These are phyloP conservation scores for Tuctoria greenei DNA, from an alignment of 176 grass and related monocot species.

Conservation along the genomic window DNA sequence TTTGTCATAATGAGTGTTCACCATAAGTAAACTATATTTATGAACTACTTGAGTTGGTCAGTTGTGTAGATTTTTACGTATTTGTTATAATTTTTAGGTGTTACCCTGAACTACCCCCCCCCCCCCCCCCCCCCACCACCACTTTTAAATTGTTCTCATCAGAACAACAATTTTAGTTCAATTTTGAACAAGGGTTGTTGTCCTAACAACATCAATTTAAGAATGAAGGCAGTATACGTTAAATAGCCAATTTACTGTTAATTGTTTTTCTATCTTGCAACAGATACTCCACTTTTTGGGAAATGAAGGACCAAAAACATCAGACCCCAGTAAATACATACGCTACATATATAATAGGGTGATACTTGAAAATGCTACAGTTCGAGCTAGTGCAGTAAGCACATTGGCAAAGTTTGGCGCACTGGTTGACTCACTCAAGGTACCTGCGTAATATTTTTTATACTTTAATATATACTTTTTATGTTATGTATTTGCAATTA, in stretches of 20 bases:
- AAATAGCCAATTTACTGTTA: slow-evolving; percentile 31
- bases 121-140: too few relatives aligned
- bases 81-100: background rate
- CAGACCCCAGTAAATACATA: slow-evolving; percentile 98
- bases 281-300: slow-evolving; percentile 99
- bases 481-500: background rate
- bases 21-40: background rate
- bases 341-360: slow-evolving; percentile 96
- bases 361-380: slow-evolving; percentile 99
- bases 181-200: too few relatives aligned
- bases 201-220: too few relatives aligned
- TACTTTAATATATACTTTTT: slow-evolving; percentile 15
- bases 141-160: too few relatives aligned
- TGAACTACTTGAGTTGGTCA: background rate
- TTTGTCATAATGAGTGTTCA: background rate
- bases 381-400: slow-evolving; percentile 94
- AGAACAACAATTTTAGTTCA: too few relatives aligned
- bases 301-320: slow-evolving; percentile 97
- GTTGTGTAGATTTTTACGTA: background rate
- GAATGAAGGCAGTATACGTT: background rate
- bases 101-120: too few relatives aligned
- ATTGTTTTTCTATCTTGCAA: slow-evolving; percentile 11
- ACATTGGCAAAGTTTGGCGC: slow-evolving; percentile 96
- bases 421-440: slow-evolving; percentile 91
- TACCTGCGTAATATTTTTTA: slow-evolving; percentile 30